These are phyloP conservation scores for Plasmodium fragile DNA, from an alignment of 169 alveolate species.

Conservation along the genomic window DNA sequence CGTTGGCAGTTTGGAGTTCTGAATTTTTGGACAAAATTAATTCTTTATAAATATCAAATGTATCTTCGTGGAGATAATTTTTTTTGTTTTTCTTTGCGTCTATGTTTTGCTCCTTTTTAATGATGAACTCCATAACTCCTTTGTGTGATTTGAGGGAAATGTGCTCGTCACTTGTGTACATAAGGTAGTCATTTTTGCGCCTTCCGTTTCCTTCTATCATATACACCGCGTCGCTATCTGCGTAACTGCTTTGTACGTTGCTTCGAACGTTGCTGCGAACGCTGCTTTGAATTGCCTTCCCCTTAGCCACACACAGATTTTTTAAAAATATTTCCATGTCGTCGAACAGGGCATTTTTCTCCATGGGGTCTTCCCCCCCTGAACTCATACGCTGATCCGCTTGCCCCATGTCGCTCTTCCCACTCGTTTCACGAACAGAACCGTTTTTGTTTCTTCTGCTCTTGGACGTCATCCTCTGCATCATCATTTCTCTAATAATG, in stretches of 20 bases:
- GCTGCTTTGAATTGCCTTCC: slow-evolving; percentile 19
- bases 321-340: slow-evolving; percentile 54
- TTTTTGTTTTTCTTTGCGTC: neutral
- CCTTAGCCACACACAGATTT: slow-evolving; percentile 61
- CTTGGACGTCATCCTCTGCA: neutral
- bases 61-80: slow-evolving; percentile 9
- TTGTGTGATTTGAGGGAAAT: slow-evolving; percentile 37
- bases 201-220: slow-evolving; percentile 17
- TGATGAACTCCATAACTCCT: slow-evolving; percentile 50
- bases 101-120: slow-evolving; percentile 19
- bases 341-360: slow-evolving; percentile 41
- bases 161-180: slow-evolving; percentile 43
- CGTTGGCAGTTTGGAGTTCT: neutral
- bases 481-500: slow-evolving; percentile 20
- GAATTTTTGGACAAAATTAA: slow-evolving; percentile 47
- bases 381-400: neutral
- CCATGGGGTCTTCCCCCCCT: slow-evolving; percentile 6
- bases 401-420: neutral
- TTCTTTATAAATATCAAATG: slow-evolving; percentile 46
- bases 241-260: neutral
- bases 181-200: slow-evolving; percentile 32
- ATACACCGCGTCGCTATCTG: slow-evolving; percentile 14
- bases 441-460: slow-evolving; percentile 7
- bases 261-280: neutral
- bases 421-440: neutral